Base-by-base conservation (phyloP, 2,329 filamentous ascomycete species). In the Clarireedia monteithiana region DNA sequence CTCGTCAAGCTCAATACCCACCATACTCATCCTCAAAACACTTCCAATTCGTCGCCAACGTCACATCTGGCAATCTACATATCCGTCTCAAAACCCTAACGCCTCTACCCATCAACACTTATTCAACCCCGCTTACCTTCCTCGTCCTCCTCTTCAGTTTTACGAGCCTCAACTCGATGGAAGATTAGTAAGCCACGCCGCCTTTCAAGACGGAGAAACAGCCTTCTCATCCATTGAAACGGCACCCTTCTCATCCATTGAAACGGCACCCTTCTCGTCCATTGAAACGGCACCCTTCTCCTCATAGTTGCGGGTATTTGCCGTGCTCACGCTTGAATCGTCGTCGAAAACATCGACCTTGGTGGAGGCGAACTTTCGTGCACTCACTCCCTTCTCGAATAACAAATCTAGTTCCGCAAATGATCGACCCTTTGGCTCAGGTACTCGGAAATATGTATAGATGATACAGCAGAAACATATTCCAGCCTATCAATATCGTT, bases 401-500 rank as follows among this genome's bases (percentile, higher is more conserved):
- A 96, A 76, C 49, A 95, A 66, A 69, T 96, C 90, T 55, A 96
- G 74, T 71, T 96, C 91, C 6, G 89, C 91, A 67, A 92, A 96
- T 0, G 88, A 87, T 44, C 90, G 83, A 9, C 88, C 91, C 3
- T 75, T 75, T 0, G 91, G 89, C 68, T 96, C 90, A 0, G 91
- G 91, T 0, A 92, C 75, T 12, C 88, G 80, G 76, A 91, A 91
- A 68, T 83, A 92, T 72, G 88, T 92, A 56, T 89, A 84, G 0
- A 85, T 88, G 2, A 74, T 65, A 48, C 74, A 74, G 5, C 70
- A 52, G 44, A 74, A 68, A 63, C 14, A 83, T 85, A 78, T 80
- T 72, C 88, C 90, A 90, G 76, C 60, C 53, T 55, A 23, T 2
- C 2, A n/a, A 1, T 9, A 36, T 3, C 20, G 6, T 55, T 36